Evolutionary conservation across 73 alveolate species (phyloP).

Genomic region (Paramecium sonneborni): DNA sequence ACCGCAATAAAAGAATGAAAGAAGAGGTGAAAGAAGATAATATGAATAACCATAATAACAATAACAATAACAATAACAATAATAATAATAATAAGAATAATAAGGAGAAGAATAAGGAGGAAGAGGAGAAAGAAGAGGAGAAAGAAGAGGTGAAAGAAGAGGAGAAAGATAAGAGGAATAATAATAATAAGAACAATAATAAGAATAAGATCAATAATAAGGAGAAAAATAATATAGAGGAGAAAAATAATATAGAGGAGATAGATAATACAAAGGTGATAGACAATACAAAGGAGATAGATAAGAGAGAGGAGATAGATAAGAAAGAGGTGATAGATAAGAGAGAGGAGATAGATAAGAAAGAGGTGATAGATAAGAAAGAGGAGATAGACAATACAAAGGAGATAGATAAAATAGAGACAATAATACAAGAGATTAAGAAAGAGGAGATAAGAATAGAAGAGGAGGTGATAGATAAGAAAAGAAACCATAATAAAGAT

Average conservation of each 20-base stretch:
- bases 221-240: not conserved
- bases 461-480: conserved; percentile 32
- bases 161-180: not conserved
- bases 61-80: not conserved
- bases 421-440: not conserved
- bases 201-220: not conserved
- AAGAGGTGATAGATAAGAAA: not conserved
- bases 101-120: not conserved
- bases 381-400: not conserved
- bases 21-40: conserved; percentile 2
- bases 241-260: not conserved
- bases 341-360: conserved; percentile 28
- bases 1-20: not conserved
- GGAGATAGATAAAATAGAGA: conserved; percentile 28
- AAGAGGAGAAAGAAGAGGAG: not conserved
- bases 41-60: not conserved
- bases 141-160: not conserved
- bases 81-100: not conserved
- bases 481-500: conserved; percentile 7
- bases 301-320: not conserved
- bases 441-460: not conserved
- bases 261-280: not conserved
- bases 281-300: not conserved
- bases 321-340: not conserved
- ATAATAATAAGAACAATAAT: not conserved